Evolutionary conservation across 106 monocot species (phyloP).

Genomic region (Cymbidium sinense): DNA sequence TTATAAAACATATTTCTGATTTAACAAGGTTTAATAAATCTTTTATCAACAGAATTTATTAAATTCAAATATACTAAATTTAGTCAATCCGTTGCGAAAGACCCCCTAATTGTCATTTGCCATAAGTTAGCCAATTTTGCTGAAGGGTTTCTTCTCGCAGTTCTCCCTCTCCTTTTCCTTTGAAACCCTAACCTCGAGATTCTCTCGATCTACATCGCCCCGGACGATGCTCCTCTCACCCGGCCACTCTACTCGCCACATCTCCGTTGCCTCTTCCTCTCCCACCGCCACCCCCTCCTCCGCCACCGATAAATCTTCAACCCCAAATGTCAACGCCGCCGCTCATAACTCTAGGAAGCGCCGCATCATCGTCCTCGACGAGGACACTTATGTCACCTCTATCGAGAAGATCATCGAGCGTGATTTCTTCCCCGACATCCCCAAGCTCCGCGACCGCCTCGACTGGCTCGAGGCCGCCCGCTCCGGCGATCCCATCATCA

Average conservation of each 20-base stretch:
- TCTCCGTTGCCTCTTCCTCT: constrained; percentile 14
- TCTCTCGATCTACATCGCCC: background rate
- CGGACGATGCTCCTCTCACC: constrained; percentile 56
- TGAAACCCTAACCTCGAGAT: background rate
- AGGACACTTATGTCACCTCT: constrained; percentile 64
- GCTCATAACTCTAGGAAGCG: constrained; percentile 31
- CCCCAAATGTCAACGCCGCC: constrained; percentile 17
- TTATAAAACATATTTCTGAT: too few species aligned
- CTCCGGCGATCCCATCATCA: constrained; percentile 65
- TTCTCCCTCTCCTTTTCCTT: background rate
- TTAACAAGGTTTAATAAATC: too few species aligned
- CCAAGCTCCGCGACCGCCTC: constrained; percentile 71
- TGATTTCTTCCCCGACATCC: constrained; percentile 86
- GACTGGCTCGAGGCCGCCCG: constrained; percentile 89
- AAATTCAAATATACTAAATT: too few species aligned
- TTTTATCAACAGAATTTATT: too few species aligned
- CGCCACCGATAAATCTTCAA: background rate
- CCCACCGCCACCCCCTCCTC: constrained; percentile 6
- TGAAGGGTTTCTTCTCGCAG: too few species aligned
- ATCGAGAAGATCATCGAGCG: constrained; percentile 92
- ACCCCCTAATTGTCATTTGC: too few species aligned
- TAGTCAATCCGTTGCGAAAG: too few species aligned
- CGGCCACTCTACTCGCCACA: constrained; percentile 53
- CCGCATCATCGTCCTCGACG: constrained; percentile 46
- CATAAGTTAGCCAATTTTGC: too few species aligned